Evolutionary conservation across 495 filamentous ascomycete genomes (phyloP).

Genomic region (Daldinia vernicosa): DNA sequence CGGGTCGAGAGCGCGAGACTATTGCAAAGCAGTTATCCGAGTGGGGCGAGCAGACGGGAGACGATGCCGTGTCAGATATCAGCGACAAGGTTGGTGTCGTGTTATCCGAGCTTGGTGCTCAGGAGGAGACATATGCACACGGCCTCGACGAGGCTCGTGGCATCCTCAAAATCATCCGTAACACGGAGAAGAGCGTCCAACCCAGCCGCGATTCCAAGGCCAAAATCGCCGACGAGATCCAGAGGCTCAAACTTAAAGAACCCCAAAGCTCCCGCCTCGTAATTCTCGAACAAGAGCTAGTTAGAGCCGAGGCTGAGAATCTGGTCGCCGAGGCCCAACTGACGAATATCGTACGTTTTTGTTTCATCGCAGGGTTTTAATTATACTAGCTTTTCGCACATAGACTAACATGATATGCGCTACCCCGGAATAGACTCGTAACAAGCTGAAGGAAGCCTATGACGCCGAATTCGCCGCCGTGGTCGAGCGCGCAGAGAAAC

Average conservation of each 20-base stretch:
- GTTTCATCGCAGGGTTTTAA: constrained; percentile 27
- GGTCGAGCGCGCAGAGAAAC: constrained; percentile 96
- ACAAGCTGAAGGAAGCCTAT: constrained; percentile 94
- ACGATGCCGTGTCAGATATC: constrained; percentile 87
- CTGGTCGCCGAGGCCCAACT: constrained; percentile 96
- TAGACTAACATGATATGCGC: background rate
- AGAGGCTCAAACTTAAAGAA: constrained; percentile 87
- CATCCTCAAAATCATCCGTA: constrained; percentile 86
- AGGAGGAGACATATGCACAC: constrained; percentile 87
- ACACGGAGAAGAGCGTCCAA: constrained; percentile 93
- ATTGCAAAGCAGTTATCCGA: constrained; percentile 93
- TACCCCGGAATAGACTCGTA: constrained; percentile 69
- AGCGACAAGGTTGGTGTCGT: constrained; percentile 94
- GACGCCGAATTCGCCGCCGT: constrained; percentile 84
- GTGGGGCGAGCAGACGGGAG: constrained; percentile 90
- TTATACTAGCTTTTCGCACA: background rate
- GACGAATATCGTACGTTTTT: constrained; percentile 78
- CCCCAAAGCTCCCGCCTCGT: constrained; percentile 78
- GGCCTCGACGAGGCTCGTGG: constrained; percentile 83
- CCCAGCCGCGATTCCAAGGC: constrained; percentile 84
- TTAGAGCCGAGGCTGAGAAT: constrained; percentile 92
- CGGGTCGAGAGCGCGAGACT: constrained; percentile 79
- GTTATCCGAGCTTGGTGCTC: constrained; percentile 87
- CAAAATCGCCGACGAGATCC: constrained; percentile 90
- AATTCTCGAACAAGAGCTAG: constrained; percentile 92